Base-by-base conservation (phyloP, 805 yeast genomes). In the Candida insectorum region DNA sequence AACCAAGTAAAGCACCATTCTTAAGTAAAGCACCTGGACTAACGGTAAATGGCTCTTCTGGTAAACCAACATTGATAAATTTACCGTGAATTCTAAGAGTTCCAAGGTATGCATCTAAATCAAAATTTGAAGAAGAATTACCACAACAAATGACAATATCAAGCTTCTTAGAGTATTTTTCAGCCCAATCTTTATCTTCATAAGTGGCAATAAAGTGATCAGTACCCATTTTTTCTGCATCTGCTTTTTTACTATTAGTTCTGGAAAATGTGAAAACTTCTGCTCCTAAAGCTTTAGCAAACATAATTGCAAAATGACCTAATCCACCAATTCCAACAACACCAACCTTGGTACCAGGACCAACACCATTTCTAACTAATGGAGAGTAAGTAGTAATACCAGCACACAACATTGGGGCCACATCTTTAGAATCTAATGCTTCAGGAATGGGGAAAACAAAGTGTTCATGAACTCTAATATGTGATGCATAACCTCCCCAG, bases 261-360 rank as follows among this genome's bases (percentile, higher is more conserved):
- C 67, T 46, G 17, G 63, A 58, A 33, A 58, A 52, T 4, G 58
- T 54, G 35, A 39, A 45, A 7, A 55, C 61, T 38, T 55, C 57
- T 12, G 81, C 79, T 19, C 83, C 85, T 42, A 79, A 52, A 4
- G 84, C 84, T 41, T 63, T 63, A 24, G 84, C 79, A 42, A 74
- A 74, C 54, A 69, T 67, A 35, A 79, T 56, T 11, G 72, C 81
- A 63, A 77, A 66, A 60, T 77, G 81, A 29, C 85, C 85, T 35
- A 80, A 67, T 18, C 85, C 85, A 32, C 85, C 86, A 37, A 80
- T 68, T 33, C 85, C 85, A 37, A 74, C 68, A 35, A 79, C 58
- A 26, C 81, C 85, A 34, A 79, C 81, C 28, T 62, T 69, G 28
- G 65, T 62, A n/a, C 54, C 54, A 8, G 47, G 66, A 16, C 38